phyloP scores from a whole-genome alignment of 306 rosid genomes.

The Cercis canadensis region DNA sequence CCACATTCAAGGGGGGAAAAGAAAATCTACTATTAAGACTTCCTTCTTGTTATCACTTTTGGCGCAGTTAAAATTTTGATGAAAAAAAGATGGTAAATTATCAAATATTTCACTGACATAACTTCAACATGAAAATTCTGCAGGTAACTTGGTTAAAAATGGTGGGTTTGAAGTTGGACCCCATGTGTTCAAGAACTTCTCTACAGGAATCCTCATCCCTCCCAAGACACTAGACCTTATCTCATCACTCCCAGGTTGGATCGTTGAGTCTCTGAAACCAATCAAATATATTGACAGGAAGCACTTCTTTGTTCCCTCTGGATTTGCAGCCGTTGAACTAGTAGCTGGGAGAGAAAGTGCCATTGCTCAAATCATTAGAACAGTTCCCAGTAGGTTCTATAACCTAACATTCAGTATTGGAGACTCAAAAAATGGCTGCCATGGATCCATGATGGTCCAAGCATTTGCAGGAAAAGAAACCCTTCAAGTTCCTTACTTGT shows the following conservation, averaged over 20 bases:
- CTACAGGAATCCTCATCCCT: slow-evolving; percentile 55
- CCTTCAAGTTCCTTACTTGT: slow-evolving; percentile 46
- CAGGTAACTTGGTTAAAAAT: background rate
- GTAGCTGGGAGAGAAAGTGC: slow-evolving; percentile 59
- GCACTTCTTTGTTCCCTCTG: slow-evolving; percentile 59
- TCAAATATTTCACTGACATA: too few relatives aligned
- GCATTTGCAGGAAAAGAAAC: slow-evolving; percentile 53
- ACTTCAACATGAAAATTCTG: too few relatives aligned
- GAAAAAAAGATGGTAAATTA: too few relatives aligned
- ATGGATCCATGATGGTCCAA: slow-evolving; percentile 56
- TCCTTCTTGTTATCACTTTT: too few relatives aligned
- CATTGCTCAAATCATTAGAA: slow-evolving; percentile 60
- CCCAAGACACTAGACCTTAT: slow-evolving; percentile 35
- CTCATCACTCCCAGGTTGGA: slow-evolving; percentile 40
- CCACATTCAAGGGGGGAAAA: too few relatives aligned
- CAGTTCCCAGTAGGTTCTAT: slow-evolving; percentile 48
- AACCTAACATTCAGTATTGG: slow-evolving; percentile 59
- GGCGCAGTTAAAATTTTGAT: too few relatives aligned
- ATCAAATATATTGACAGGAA: slow-evolving; percentile 52
- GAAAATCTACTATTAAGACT: too few relatives aligned
- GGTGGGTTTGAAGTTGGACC: slow-evolving; percentile 59
- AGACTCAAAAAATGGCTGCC: slow-evolving; percentile 55
- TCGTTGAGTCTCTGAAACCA: slow-evolving; percentile 61
- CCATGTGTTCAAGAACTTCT: slow-evolving; percentile 56
- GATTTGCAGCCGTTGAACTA: slow-evolving; percentile 52